phyloP scores from a whole-genome alignment of 352 stramenopile genomes.

The Globisporangium alternatum region DNA sequence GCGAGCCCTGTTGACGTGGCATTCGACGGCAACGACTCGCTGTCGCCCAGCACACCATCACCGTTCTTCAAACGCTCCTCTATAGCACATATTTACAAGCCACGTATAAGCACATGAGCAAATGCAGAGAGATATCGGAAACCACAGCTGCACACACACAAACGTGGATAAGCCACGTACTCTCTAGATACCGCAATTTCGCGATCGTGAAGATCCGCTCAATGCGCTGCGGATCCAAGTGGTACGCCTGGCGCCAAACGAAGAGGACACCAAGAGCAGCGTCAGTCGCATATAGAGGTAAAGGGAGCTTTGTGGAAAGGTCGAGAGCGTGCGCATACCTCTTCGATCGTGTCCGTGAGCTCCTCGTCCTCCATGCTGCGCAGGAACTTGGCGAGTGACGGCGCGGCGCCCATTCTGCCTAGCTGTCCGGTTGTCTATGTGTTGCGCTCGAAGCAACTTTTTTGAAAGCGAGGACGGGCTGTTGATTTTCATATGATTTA shows the following conservation, averaged over 20 bases:
- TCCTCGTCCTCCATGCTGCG: conserved; percentile 59
- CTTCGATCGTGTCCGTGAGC: conserved; percentile 40
- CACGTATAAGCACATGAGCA: not conserved
- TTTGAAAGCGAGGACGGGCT: not conserved
- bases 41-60: not conserved
- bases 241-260: conserved; percentile 36
- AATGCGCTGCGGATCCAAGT: conserved; percentile 43
- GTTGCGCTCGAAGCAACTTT: not conserved
- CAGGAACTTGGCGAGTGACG: conserved; percentile 58
- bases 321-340: conserved; percentile 20
- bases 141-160: not conserved
- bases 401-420: conserved; percentile 30
- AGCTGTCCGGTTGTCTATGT: not conserved
- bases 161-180: conserved; percentile 11
- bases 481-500: not conserved
- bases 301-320: not conserved
- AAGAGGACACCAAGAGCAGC: not conserved
- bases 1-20: conserved; percentile 18
- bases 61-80: conserved; percentile 4
- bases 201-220: conserved; percentile 44
- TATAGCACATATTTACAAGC: not conserved
- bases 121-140: not conserved
- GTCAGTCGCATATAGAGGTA: not conserved
- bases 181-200: conserved; percentile 38
- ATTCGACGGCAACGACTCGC: conserved; percentile 4